Conservation (phyloP, 1,139 yeast species). For the Suhomyces bokatorum region DNA sequence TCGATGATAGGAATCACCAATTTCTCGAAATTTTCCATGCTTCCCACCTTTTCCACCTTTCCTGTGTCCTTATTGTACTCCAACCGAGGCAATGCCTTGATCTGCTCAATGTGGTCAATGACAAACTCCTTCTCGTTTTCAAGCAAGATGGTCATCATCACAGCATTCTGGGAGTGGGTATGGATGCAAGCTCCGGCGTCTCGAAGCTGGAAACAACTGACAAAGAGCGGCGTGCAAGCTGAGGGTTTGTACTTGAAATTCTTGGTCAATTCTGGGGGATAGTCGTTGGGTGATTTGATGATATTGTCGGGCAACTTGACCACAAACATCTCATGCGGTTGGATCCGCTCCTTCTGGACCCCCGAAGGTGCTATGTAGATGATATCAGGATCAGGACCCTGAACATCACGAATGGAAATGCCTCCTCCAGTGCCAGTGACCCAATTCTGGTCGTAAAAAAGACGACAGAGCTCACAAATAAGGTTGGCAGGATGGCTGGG, state of each 20-base stretch:
- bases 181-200: conserved; percentile 93
- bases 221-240: conserved; percentile 88
- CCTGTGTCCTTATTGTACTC: conserved; percentile 33
- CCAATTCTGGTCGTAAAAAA: conserved; percentile 83
- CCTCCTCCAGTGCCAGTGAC: conserved; percentile 98
- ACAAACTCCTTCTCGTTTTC: conserved; percentile 61
- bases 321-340: conserved; percentile 81
- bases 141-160: conserved; percentile 71
- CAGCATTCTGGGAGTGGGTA: conserved; percentile 90
- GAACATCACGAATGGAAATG: conserved; percentile 69
- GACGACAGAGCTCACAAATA: conserved; percentile 77
- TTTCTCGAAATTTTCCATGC: conserved; percentile 71
- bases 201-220: conserved; percentile 70
- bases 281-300: conserved; percentile 57
- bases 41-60: conserved; percentile 61
- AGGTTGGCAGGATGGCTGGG: conserved; percentile 80
- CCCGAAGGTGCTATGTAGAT: conserved; percentile 92
- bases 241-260: conserved; percentile 70
- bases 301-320: conserved; percentile 58
- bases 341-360: conserved; percentile 87
- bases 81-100: conserved; percentile 78
- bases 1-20: conserved; percentile 86
- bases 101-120: conserved; percentile 84
- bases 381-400: conserved; percentile 42
- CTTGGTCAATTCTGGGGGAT: conserved; percentile 40